Evolutionary conservation across 2,329 filamentous ascomycete genomes (phyloP).

Genomic region (Talaromyces funiculosus): DNA sequence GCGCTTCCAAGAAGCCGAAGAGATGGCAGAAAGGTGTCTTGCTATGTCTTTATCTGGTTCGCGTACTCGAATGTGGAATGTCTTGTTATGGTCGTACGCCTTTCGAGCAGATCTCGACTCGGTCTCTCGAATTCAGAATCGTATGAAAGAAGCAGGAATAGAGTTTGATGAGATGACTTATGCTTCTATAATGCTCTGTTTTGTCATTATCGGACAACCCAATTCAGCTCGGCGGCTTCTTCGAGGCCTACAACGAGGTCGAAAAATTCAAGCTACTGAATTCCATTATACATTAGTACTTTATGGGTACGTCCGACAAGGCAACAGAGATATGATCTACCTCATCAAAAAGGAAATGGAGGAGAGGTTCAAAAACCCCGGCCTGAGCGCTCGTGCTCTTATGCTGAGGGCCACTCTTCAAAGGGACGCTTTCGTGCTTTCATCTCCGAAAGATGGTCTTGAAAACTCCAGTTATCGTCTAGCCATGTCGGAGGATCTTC

Average conservation of each 20-base stretch:
- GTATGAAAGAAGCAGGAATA: constrained; percentile 51
- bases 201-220: constrained; percentile 50
- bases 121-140: constrained; percentile 49
- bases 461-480: constrained; percentile 19
- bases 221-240: constrained; percentile 52
- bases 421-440: constrained; percentile 24
- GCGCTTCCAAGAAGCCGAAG: constrained; percentile 51
- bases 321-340: constrained; percentile 46
- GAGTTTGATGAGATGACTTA: constrained; percentile 54
- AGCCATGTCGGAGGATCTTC: constrained; percentile 30
- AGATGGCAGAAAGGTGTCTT: constrained; percentile 54
- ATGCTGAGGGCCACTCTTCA: constrained; percentile 31
- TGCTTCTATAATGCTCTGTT: constrained; percentile 54
- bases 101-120: constrained; percentile 53
- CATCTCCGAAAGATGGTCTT: constrained; percentile 15
- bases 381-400: constrained; percentile 31
- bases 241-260: constrained; percentile 33
- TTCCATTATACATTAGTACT: constrained; percentile 45
- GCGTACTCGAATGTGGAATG: constrained; percentile 69
- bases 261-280: constrained; percentile 34
- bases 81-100: constrained; percentile 65
- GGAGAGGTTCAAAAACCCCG: constrained; percentile 30
- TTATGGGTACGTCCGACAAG: constrained; percentile 46
- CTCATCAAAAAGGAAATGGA: constrained; percentile 43
- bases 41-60: constrained; percentile 47